Conservation (phyloP, 768 basidiomycete genomes). For the Leccinum subgranulosum region DNA sequence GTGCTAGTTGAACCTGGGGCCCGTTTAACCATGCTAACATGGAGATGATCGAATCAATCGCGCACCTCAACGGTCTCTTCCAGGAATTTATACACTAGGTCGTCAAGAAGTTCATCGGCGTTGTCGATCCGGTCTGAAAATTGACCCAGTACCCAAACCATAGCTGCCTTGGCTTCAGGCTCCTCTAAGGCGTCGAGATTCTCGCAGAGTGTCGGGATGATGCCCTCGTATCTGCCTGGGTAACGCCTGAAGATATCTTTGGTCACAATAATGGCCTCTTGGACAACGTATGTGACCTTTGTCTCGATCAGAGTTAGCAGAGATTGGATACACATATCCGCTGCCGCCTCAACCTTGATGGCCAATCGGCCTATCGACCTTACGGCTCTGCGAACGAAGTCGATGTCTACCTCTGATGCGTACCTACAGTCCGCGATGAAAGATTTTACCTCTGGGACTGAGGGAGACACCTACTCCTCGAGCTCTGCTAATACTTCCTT, state of each 20-base stretch:
- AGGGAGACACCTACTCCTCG: conserved; percentile 67
- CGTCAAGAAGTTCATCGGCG: conserved; percentile 92
- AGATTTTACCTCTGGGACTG: neutral
- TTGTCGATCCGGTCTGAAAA: conserved; percentile 96
- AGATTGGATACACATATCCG: conserved; percentile 86
- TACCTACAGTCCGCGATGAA: conserved; percentile 52
- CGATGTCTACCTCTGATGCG: conserved; percentile 96
- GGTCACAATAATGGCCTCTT: conserved; percentile 95
- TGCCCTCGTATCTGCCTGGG: conserved; percentile 94
- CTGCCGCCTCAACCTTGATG: conserved; percentile 89
- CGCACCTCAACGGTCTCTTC: conserved; percentile 92
- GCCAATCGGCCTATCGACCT: conserved; percentile 97
- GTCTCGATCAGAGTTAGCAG: conserved; percentile 86
- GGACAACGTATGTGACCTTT: conserved; percentile 93
- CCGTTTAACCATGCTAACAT: neutral
- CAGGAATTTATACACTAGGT: conserved; percentile 81
- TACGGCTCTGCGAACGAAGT: conserved; percentile 97
- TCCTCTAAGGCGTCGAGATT: conserved; percentile 91
- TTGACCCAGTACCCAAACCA: conserved; percentile 98
- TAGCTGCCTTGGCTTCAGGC: conserved; percentile 93
- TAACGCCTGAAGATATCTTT: conserved; percentile 98
- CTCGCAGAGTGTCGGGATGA: conserved; percentile 91
- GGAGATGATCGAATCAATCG: conserved; percentile 2
- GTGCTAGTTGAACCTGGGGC: conserved; percentile 85
- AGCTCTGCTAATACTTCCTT: conserved; percentile 90